phyloP scores from a whole-genome alignment of 176 grass and related monocot genomes.

The Cymbopogon citratus region DNA sequence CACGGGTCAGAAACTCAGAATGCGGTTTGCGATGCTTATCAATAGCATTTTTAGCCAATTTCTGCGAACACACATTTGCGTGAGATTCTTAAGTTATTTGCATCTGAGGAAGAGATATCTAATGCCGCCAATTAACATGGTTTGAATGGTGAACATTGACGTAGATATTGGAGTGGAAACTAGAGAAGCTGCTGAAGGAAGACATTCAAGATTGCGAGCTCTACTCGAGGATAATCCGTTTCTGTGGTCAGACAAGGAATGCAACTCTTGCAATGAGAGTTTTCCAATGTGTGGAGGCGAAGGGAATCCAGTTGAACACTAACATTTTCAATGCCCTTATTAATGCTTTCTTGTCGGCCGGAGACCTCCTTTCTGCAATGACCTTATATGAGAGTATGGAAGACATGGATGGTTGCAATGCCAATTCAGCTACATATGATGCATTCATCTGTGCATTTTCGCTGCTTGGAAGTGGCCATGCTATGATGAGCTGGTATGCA shows the following conservation, averaged over 20 bases:
- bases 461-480: constrained; percentile 16
- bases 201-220: constrained; percentile 20
- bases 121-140: background rate
- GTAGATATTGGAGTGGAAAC: constrained; percentile 48
- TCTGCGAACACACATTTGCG: too few species aligned
- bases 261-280: constrained; percentile 32
- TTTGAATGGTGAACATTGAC: background rate
- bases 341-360: constrained; percentile 27
- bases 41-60: background rate
- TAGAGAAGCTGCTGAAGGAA: constrained; percentile 42
- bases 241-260: constrained; percentile 27
- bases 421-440: constrained; percentile 37
- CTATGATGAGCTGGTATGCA: constrained; percentile 45
- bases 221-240: constrained; percentile 34
- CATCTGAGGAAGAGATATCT: background rate
- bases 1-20: background rate
- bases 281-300: constrained; percentile 21
- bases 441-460: constrained; percentile 43
- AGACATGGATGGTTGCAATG: constrained; percentile 16
- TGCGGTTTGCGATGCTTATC: background rate
- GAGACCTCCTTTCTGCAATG: constrained; percentile 39
- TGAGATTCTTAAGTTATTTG: background rate
- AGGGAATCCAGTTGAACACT: constrained; percentile 35
- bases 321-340: constrained; percentile 40
- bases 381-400: constrained; percentile 49